phyloP scores from a whole-genome alignment of 2,329 filamentous ascomycete genomes.

The Blastomyces silverae region DNA sequence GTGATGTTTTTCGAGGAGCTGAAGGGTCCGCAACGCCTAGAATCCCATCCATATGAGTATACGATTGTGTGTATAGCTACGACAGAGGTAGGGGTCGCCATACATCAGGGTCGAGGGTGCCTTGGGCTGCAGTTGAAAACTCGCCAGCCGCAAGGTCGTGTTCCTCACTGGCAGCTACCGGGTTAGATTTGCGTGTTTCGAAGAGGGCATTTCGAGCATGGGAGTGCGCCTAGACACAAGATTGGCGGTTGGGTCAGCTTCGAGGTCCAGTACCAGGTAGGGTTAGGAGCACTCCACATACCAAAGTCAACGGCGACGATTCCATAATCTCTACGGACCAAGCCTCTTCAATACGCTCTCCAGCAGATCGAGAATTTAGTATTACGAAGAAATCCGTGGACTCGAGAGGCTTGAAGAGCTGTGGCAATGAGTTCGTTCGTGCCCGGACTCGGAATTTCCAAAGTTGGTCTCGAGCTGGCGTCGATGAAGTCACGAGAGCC shows the following conservation, averaged over 20 bases:
- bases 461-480: too few species aligned
- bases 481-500: too few species aligned
- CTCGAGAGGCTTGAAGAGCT: too few species aligned
- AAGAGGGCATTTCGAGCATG: slow-evolving; percentile 78
- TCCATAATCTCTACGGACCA: slow-evolving; percentile 51
- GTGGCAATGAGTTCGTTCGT: too few species aligned
- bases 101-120: slow-evolving; percentile 57
- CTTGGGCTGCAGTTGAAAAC: slow-evolving; percentile 74
- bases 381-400: neutral
- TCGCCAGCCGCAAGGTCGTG: slow-evolving; percentile 83
- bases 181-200: slow-evolving; percentile 61
- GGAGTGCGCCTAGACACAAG: slow-evolving; percentile 62
- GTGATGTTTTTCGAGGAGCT: slow-evolving; percentile 82
- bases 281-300: slow-evolving; percentile 31
- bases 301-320: slow-evolving; percentile 59
- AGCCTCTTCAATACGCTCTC: neutral
- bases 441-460: too few species aligned
- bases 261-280: neutral
- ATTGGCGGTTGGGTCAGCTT: slow-evolving; percentile 24
- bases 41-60: slow-evolving; percentile 31
- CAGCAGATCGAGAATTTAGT: neutral
- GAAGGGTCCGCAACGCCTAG: slow-evolving; percentile 75
- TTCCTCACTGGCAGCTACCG: slow-evolving; percentile 75
- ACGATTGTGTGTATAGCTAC: slow-evolving; percentile 1
- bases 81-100: slow-evolving; percentile 13